A percentile compares a stretch with the other conserved stretches of the same genome.
Conservation (phyloP, 2,329 filamentous ascomycete genomes). For the Arthrocladium fulminans region DNA sequence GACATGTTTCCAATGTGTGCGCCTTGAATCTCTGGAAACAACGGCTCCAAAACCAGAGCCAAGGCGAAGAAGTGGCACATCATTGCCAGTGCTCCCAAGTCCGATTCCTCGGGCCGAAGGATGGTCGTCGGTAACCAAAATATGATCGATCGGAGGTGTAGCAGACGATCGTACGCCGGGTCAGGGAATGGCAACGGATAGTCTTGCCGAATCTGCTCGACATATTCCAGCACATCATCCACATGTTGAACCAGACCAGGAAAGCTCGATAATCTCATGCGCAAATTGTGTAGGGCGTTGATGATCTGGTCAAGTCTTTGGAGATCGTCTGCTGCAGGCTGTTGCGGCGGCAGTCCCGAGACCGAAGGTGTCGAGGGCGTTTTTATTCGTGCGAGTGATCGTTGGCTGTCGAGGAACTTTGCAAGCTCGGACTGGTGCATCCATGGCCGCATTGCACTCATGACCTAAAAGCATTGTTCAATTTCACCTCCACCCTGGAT, state of each 20-base stretch:
- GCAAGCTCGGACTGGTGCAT: conserved; percentile 68
- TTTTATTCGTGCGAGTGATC: conserved; percentile 30
- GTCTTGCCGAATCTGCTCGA: conserved; percentile 63
- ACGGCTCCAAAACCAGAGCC: conserved; percentile 75
- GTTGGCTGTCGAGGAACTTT: conserved; percentile 34
- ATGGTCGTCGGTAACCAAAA: conserved; percentile 90
- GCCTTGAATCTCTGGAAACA: conserved; percentile 84
- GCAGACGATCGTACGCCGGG: conserved; percentile 82
- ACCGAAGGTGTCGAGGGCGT: conserved; percentile 28
- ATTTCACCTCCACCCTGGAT: not conserved
- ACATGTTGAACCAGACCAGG: conserved; percentile 61
- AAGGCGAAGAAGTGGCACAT: conserved; percentile 88
- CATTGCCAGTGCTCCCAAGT: conserved; percentile 69
- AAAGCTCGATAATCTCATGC: conserved; percentile 58
- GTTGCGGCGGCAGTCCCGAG: conserved; percentile 15
- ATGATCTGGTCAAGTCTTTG: conserved; percentile 59
- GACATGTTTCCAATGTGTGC: conserved; percentile 79
- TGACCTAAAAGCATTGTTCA: conserved; percentile 49
- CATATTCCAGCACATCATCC: conserved; percentile 61
- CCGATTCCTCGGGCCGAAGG: conserved; percentile 65
- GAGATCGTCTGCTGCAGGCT: conserved; percentile 50
- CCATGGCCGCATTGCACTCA: conserved; percentile 86
- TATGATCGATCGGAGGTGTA: conserved; percentile 81
- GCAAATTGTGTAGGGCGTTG: conserved; percentile 49
- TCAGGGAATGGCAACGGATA: conserved; percentile 62